Conservation (phyloP, 1,139 yeast genomes). For the Lodderomyces margitis region DNA sequence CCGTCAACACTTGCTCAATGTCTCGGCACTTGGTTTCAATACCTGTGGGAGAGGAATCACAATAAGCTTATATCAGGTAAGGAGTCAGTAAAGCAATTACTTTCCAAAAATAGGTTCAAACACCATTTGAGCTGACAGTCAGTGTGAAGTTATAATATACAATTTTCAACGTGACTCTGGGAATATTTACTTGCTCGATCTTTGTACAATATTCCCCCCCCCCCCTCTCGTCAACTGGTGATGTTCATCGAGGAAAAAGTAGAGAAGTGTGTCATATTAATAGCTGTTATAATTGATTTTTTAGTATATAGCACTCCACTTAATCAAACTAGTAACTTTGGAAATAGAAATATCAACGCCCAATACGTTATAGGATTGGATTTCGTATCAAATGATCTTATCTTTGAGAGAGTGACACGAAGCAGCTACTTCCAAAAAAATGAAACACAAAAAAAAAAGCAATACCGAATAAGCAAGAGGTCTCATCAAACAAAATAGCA, state of each 20-base stretch:
- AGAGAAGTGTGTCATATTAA: not conserved
- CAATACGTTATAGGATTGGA: not conserved
- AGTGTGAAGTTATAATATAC: not conserved
- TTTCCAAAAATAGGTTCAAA: not conserved
- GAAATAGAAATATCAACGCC: not conserved
- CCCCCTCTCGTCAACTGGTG: not conserved
- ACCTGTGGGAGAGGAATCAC: not conserved
- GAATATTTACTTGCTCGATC: no score
- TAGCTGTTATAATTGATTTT: not conserved
- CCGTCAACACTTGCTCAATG: not conserved
- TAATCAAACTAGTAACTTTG: not conserved
- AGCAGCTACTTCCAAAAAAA: not conserved
- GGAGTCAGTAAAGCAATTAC: not conserved
- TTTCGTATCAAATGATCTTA: not conserved
- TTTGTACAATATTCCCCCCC: no score
- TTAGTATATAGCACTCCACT: not conserved
- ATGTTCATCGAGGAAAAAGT: not conserved
- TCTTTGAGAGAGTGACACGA: not conserved
- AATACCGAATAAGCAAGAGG: not conserved
- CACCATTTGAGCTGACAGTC: not conserved
- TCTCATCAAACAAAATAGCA: not conserved
- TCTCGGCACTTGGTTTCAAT: conserved; percentile 1
- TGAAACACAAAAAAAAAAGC: not conserved
- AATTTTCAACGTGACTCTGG: not conserved
- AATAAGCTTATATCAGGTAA: not conserved